These are phyloP conservation scores for Aphanocladium album DNA, from an alignment of 2,329 filamentous ascomycete species.

Conservation along the genomic window DNA sequence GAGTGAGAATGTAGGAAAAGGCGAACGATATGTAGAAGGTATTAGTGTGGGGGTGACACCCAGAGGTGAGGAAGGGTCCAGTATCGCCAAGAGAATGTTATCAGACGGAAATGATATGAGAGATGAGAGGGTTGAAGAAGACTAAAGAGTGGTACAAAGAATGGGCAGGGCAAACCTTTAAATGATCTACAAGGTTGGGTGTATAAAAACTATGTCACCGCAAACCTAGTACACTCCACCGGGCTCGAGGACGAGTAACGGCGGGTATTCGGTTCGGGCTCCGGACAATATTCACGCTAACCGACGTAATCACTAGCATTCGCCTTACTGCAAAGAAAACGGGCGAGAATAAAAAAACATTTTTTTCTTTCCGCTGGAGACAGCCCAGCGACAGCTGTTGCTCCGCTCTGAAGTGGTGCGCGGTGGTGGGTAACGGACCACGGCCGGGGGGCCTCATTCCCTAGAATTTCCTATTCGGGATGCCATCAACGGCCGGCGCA, in stretches of 20 bases:
- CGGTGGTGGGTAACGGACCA: not conserved
- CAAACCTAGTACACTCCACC: too few relatives aligned
- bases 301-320: not conserved
- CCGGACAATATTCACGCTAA: too few relatives aligned
- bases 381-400: not conserved
- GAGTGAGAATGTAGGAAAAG: not conserved
- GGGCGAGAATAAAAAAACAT: not conserved
- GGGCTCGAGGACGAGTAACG: too few relatives aligned
- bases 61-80: too few relatives aligned
- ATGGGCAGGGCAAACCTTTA: not conserved
- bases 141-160: not conserved
- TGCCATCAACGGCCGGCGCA: not conserved
- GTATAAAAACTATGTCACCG: not conserved
- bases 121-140: not conserved
- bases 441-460: not conserved
- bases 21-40: not conserved
- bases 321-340: not conserved
- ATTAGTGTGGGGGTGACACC: not conserved
- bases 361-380: not conserved
- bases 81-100: too few relatives aligned
- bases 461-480: constrained; percentile 7
- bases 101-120: not conserved
- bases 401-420: not conserved
- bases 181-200: not conserved
- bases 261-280: too few relatives aligned